phyloP scores from a whole-genome alignment of 2,329 filamentous ascomycete genomes.

The Trichophyton mentagrophytes region DNA sequence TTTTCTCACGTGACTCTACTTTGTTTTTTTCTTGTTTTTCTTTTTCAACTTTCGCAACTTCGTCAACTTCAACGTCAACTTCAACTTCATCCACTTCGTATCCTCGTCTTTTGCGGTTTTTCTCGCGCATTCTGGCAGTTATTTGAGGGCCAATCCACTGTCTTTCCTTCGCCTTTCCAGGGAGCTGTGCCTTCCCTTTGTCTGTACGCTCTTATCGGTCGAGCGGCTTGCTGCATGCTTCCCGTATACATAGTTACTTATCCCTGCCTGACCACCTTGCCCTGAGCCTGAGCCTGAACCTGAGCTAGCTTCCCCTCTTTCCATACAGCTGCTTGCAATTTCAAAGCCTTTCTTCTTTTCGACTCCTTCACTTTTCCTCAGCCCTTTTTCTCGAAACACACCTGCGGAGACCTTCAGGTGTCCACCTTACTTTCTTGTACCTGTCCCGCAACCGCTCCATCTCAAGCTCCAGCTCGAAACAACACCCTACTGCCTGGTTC shows the following conservation, averaged over 20 bases:
- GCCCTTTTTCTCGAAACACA: neutral
- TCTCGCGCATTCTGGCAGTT: neutral
- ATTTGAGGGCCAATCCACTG: neutral
- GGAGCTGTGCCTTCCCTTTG: neutral
- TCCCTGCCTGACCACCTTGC: neutral
- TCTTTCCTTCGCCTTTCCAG: neutral
- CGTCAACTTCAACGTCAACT: slow-evolving; percentile 7
- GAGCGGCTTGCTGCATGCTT: neutral
- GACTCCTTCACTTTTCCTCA: slow-evolving; percentile 5
- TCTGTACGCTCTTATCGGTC: neutral
- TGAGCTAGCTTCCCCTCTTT: slow-evolving; percentile 4
- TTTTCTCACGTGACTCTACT: neutral
- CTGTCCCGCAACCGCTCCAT: slow-evolving; percentile 1
- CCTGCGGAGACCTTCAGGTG: neutral
- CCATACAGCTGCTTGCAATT: slow-evolving; percentile 1
- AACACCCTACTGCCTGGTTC: neutral
- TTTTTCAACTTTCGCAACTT: neutral
- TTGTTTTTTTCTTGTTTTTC: neutral
- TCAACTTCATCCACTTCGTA: neutral
- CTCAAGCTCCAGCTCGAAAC: neutral
- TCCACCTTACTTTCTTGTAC: neutral
- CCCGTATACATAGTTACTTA: slow-evolving; percentile 1
- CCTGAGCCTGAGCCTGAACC: neutral
- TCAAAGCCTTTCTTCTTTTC: neutral
- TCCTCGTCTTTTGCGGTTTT: neutral